A percentile compares a stretch with the other conserved stretches of the same genome.
Conservation (phyloP, 1,139 yeast species). For the Candida sp. region DNA sequence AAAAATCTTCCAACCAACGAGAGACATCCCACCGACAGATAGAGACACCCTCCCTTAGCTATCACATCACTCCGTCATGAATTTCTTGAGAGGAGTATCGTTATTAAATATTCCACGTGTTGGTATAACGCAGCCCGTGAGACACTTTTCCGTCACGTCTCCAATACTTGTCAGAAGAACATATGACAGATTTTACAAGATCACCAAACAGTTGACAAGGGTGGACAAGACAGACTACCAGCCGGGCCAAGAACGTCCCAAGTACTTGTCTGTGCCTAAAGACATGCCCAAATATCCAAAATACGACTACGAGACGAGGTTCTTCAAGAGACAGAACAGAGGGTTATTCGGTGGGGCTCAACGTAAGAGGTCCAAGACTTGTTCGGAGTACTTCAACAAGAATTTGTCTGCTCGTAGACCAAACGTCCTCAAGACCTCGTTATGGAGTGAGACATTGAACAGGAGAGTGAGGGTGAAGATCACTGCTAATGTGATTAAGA, state of each 20-base stretch:
- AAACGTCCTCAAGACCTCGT: slow-evolving; percentile 70
- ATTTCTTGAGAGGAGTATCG: slow-evolving; percentile 3
- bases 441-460: slow-evolving; percentile 86
- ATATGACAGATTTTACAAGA: slow-evolving; percentile 38
- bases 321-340: slow-evolving; percentile 83
- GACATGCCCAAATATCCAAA: slow-evolving; percentile 62
- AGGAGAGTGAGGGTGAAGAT: slow-evolving; percentile 59
- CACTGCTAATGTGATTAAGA: slow-evolving; percentile 80
- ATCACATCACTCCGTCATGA: background rate
- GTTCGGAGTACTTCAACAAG: slow-evolving; percentile 78
- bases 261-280: slow-evolving; percentile 48
- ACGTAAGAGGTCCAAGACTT: slow-evolving; percentile 75
- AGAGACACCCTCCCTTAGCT: background rate
- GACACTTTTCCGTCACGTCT: slow-evolving; percentile 3
- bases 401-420: slow-evolving; percentile 82
- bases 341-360: slow-evolving; percentile 93
- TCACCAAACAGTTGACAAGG: slow-evolving; percentile 42
- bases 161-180: slow-evolving; percentile 4
- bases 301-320: slow-evolving; percentile 78
- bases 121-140: background rate
- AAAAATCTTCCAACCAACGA: background rate
- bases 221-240: slow-evolving; percentile 38
- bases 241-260: slow-evolving; percentile 39
- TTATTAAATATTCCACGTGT: background rate
- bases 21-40: background rate